Percentiles rank a stretch among this genome's conserved stretches.
Evolutionary conservation across 495 filamentous ascomycete species (phyloP).

Genomic region (Hypoxylon lienhwacheense): DNA sequence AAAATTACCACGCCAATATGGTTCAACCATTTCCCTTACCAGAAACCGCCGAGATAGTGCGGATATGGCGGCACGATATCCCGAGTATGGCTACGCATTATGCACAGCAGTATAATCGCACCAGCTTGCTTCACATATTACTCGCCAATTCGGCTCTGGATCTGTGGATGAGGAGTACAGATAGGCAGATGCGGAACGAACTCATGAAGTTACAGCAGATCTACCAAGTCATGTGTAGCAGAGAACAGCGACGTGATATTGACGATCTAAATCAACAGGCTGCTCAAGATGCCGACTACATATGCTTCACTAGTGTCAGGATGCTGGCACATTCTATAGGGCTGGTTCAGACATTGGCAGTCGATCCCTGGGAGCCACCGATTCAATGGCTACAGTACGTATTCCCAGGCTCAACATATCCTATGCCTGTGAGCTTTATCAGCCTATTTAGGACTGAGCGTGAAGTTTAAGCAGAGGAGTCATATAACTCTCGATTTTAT

Average conservation of each 20-base stretch:
- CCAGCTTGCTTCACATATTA: slow-evolving; percentile 41
- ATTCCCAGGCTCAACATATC: too few species aligned
- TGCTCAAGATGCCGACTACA: slow-evolving; percentile 31
- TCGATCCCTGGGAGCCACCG: slow-evolving; percentile 41
- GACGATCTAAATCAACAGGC: slow-evolving; percentile 18
- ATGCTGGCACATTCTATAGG: slow-evolving; percentile 40
- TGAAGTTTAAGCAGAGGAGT: too few species aligned
- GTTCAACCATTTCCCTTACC: slow-evolving; percentile 30
- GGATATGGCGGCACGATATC: slow-evolving; percentile 35
- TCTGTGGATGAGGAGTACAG: slow-evolving; percentile 38
- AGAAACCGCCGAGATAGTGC: slow-evolving; percentile 9
- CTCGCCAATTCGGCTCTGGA: slow-evolving; percentile 42
- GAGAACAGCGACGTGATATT: slow-evolving; percentile 36
- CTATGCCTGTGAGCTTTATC: too few species aligned
- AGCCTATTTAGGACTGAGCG: too few species aligned
- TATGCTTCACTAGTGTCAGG: slow-evolving; percentile 37
- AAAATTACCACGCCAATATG: slow-evolving; percentile 39
- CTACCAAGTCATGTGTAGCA: slow-evolving; percentile 36
- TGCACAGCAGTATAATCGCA: slow-evolving; percentile 37
- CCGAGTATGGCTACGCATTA: slow-evolving; percentile 38
- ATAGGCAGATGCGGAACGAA: slow-evolving; percentile 36
- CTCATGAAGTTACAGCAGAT: slow-evolving; percentile 36
- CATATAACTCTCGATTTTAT: too few species aligned
- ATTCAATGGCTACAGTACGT: slow-evolving; percentile 40
- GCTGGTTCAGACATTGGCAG: slow-evolving; percentile 36